Evolutionary conservation across 768 basidiomycete genomes (phyloP).

Genomic region (Pleurotus pulmonarius): DNA sequence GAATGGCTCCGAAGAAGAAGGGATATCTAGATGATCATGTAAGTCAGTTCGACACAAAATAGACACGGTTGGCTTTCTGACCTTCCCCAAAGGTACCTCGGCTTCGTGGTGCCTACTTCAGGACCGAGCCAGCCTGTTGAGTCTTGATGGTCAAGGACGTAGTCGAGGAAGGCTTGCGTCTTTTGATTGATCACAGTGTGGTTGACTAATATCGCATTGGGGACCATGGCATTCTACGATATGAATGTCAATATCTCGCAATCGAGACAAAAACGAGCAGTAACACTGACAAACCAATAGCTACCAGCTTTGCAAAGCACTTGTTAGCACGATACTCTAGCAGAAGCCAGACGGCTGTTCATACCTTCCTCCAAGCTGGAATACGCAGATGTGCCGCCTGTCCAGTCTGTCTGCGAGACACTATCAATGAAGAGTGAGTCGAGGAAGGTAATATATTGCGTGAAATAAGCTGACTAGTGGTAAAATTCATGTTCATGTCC

Average conservation of each 20-base stretch:
- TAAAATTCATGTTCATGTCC: slow-evolving; percentile 44
- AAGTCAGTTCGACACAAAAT: background rate
- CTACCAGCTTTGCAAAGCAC: slow-evolving; percentile 40
- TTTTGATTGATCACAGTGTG: slow-evolving; percentile 41
- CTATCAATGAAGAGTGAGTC: slow-evolving; percentile 14
- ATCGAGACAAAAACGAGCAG: background rate
- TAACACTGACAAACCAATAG: slow-evolving; percentile 50
- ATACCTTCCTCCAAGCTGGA: slow-evolving; percentile 41
- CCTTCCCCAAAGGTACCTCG: slow-evolving; percentile 53
- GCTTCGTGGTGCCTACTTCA: slow-evolving; percentile 48
- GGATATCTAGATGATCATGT: slow-evolving; percentile 34
- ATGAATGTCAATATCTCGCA: background rate
- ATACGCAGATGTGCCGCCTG: slow-evolving; percentile 34
- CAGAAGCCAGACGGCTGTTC: background rate
- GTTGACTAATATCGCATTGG: slow-evolving; percentile 45
- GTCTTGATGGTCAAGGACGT: slow-evolving; percentile 49
- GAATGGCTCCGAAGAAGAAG: slow-evolving; percentile 56
- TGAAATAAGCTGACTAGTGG: slow-evolving; percentile 23
- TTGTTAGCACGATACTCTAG: background rate
- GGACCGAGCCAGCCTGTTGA: slow-evolving; percentile 55
- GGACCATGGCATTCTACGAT: slow-evolving; percentile 48
- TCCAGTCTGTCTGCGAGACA: slow-evolving; percentile 39
- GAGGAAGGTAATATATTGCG: background rate
- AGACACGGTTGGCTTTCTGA: slow-evolving; percentile 10
- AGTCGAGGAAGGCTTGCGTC: slow-evolving; percentile 44